phyloP scores from a whole-genome alignment of 768 basidiomycete genomes.

The Pleurotus ostreatus region DNA sequence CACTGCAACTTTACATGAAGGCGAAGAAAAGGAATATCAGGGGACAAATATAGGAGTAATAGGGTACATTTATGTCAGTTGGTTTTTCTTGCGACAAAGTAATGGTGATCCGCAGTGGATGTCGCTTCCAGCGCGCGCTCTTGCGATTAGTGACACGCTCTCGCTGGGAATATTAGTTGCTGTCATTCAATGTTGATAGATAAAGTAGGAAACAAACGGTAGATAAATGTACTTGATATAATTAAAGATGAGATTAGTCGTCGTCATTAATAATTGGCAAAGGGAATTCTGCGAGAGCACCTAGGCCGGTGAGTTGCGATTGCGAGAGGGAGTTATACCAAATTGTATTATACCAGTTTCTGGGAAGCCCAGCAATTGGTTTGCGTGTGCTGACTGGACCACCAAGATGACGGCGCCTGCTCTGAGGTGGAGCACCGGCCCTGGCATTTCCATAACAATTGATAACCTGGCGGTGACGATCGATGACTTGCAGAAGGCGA shows the following conservation, averaged over 20 bases:
- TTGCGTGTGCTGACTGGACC: background rate
- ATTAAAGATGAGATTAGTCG: background rate
- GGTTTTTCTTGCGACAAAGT: background rate
- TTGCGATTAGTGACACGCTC: too few species aligned
- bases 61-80: too few species aligned
- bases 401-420: background rate
- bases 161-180: too few species aligned
- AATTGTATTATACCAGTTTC: background rate
- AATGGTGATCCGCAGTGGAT: background rate
- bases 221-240: too few species aligned
- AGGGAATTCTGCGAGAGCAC: background rate
- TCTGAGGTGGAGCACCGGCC: background rate
- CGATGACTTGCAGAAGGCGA: background rate
- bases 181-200: too few species aligned
- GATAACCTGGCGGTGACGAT: background rate
- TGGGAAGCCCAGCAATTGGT: background rate
- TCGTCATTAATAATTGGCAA: background rate
- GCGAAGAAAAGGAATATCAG: background rate
- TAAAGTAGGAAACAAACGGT: too few species aligned
- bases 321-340: background rate
- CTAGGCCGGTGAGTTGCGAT: background rate
- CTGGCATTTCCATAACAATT: background rate
- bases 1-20: too few species aligned
- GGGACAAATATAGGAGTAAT: background rate
- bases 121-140: too few species aligned